Conservation (phyloP, 1,139 yeast genomes). For the Meyerozyma smithsonii region DNA sequence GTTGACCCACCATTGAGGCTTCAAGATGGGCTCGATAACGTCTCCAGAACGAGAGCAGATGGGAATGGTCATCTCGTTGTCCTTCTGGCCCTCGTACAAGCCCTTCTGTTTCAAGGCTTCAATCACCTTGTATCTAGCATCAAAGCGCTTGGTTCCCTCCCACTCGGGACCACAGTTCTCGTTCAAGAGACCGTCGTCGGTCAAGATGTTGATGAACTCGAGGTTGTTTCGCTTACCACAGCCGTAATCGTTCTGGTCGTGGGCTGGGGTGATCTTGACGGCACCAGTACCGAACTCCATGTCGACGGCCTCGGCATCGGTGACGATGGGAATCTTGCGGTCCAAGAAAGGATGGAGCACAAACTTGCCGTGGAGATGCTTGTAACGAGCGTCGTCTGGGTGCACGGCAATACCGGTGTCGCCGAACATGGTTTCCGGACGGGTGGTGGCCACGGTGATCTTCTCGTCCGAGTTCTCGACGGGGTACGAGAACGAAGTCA, state of each 20-base stretch:
- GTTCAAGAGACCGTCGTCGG: conserved; percentile 88
- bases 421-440: conserved; percentile 98
- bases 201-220: conserved; percentile 83
- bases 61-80: conserved; percentile 95
- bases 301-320: conserved; percentile 92
- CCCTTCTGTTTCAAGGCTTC: conserved; percentile 74
- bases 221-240: conserved; percentile 93
- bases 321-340: conserved; percentile 79
- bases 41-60: conserved; percentile 95
- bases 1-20: conserved; percentile 99
- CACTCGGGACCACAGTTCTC: conserved; percentile 88
- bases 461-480: conserved; percentile 87
- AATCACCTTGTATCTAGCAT: conserved; percentile 84
- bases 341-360: conserved; percentile 88
- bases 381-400: conserved; percentile 90
- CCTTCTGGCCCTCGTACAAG: conserved; percentile 76
- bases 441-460: conserved; percentile 90
- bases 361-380: conserved; percentile 89
- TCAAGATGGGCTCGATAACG: conserved; percentile 89
- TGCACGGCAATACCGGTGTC: conserved; percentile 98
- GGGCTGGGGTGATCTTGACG: conserved; percentile 97
- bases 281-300: conserved; percentile 99
- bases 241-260: conserved; percentile 93
- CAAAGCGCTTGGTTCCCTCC: conserved; percentile 88
- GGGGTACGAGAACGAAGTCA: conserved; percentile 89